A percentile compares a stretch with the other conserved stretches of the same genome.
Evolutionary conservation across 148 eudicot species (phyloP).

Genomic region (Suaeda aralocaspica): DNA sequence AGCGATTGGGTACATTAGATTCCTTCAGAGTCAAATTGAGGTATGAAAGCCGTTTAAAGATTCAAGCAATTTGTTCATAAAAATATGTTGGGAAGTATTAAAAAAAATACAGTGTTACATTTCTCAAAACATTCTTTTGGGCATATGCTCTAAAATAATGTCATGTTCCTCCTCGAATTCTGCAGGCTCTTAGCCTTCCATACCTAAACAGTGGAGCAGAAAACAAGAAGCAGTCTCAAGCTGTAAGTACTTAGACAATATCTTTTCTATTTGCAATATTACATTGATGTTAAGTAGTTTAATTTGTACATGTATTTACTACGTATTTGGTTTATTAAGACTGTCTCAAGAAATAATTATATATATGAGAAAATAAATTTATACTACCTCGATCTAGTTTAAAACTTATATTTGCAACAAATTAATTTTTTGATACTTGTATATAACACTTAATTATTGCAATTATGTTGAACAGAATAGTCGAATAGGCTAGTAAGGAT

Average conservation of each 20-base stretch:
- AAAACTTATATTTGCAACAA: no score
- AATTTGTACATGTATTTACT: no score
- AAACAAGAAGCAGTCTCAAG: conserved; percentile 47
- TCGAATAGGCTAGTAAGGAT: no score
- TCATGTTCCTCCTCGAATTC: conserved; percentile 10
- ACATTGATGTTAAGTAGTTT: not conserved
- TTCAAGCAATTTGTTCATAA: not conserved
- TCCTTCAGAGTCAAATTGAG: conserved; percentile 96
- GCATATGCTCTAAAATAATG: conserved; percentile 2
- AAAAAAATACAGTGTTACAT: not conserved
- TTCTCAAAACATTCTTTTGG: conserved; percentile 27
- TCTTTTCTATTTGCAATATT: not conserved
- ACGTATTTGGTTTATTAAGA: no score
- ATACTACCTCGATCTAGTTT: no score
- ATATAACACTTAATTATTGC: no score
- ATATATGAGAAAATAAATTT: no score
- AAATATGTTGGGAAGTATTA: not conserved
- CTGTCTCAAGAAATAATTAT: no score
- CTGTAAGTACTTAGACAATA: conserved; percentile 37
- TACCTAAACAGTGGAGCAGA: conserved; percentile 70
- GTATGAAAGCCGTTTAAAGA: conserved; percentile 28
- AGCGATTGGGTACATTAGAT: conserved; percentile 92
- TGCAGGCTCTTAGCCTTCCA: conserved; percentile 91
- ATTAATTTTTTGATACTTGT: no score
- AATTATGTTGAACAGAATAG: no score